Percentiles rank a stretch among this genome's conserved stretches.
Conservation (phyloP, 2,329 filamentous ascomycete genomes). For the Dactylellina haptotyla region DNA sequence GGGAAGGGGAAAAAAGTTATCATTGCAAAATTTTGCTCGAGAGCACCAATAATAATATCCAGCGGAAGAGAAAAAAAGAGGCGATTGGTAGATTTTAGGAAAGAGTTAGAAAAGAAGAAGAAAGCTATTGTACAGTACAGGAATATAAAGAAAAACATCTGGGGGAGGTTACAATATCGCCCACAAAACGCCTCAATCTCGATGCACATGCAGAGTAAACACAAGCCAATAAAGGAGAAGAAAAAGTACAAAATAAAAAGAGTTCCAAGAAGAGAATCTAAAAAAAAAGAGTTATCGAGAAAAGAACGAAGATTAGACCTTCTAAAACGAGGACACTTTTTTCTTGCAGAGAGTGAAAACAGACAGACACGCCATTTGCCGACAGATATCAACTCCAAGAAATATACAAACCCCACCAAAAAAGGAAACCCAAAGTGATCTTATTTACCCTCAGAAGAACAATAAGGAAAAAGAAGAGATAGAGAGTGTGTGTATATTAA, state of each 20-base stretch:
- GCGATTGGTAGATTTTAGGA: neutral
- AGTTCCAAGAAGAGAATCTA: too few species aligned
- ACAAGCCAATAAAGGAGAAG: neutral
- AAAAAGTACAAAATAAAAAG: neutral
- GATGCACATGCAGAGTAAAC: conserved; percentile 6
- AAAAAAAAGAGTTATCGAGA: conserved; percentile 12
- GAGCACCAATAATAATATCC: too few species aligned
- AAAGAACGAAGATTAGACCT: conserved; percentile 10
- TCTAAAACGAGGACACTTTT: conserved; percentile 13
- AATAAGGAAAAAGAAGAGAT: neutral
- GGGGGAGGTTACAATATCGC: neutral
- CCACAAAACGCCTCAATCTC: conserved; percentile 23
- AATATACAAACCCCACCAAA: neutral
- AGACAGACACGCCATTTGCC: neutral
- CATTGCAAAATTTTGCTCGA: too few species aligned
- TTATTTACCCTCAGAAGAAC: neutral
- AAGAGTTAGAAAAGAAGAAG: neutral
- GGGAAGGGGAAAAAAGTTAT: too few species aligned
- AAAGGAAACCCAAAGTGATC: neutral
- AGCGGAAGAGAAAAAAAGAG: too few species aligned
- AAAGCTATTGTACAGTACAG: conserved; percentile 40
- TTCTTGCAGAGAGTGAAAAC: neutral
- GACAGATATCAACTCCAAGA: conserved; percentile 13
- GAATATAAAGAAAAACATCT: neutral
- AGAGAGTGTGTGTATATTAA: neutral